Base-by-base conservation (phyloP, 1,139 yeast genomes). In the Pneumocystis jirovecii region DNA sequence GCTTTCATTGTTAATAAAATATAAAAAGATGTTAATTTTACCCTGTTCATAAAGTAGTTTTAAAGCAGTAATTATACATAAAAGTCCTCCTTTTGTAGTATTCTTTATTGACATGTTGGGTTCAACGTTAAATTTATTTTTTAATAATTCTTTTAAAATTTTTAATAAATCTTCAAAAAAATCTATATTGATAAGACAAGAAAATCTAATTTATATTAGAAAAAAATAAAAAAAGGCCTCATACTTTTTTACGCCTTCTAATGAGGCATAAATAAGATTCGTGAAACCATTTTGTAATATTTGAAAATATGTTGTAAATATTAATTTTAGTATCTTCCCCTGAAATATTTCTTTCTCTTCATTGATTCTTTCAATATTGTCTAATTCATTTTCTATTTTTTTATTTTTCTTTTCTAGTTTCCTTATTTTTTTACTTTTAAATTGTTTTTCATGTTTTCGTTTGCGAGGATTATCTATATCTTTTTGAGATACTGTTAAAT, bases 121-220 rank as follows among this genome's bases (percentile, higher is more conserved):
- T n/a, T 44, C 34, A 7, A 59, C 19, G 42, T 67, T 70, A n/a
- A 81, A 73, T 65, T 71, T 73, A 63, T 75, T 72, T 64, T 77
- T 75, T 64, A 75, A 68, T 39, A 88, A 81, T 75, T 93, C 97
- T 71, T 95, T 81, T 73, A 93, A 80, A 1, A 90, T 96, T 74
- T 87, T 95, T 63, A 93, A 79, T 75, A 93, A 85, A 74, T 93
- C 98, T 39, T 97, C 97, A 70, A 93, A 81, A 65, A 93, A 79
- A 70, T 93, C 97, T 65, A 93, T 84, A 73, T 93, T 93, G 50
- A 95, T 91, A 85, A 91, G 85, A 72, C 86, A 93, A 1, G 97
- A 96, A 73, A 86, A 90, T 25, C 57, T 50, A 25, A 15, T 40
- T 21, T 25, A 10, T 50, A 3, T 50, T 25, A 12, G 8, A 50